These are phyloP conservation scores for Trametes pubescens DNA, from an alignment of 1,284 basidiomycete genomes.

Conservation along the genomic window DNA sequence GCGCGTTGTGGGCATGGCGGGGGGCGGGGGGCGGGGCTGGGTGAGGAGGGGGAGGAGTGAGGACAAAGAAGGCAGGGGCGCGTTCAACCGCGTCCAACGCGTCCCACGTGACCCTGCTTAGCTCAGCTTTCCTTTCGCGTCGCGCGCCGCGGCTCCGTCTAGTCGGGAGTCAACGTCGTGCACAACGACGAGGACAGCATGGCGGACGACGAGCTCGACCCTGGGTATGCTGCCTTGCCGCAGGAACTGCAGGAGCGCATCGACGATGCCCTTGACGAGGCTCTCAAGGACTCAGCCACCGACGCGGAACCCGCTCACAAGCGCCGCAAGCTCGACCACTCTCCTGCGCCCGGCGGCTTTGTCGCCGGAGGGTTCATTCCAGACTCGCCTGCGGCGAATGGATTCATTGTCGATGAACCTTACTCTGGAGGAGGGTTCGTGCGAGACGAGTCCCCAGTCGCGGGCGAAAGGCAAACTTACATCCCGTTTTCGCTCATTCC, in stretches of 20 bases:
- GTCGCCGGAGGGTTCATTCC: conserved; percentile 31
- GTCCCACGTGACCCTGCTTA: conserved; percentile 34
- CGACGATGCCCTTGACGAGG: conserved; percentile 40
- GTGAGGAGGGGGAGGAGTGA: conserved; percentile 22
- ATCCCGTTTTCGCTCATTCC: conserved; percentile 69
- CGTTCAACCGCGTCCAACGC: conserved; percentile 39
- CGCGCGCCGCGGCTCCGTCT: neutral
- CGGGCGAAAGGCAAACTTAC: conserved; percentile 25
- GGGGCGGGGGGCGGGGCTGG: neutral
- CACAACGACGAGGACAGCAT: conserved; percentile 7
- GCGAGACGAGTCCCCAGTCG: conserved; percentile 7
- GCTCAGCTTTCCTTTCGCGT: conserved; percentile 16
- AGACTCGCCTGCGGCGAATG: conserved; percentile 28
- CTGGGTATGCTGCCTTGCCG: conserved; percentile 36
- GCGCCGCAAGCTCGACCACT: conserved; percentile 29
- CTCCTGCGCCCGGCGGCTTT: conserved; percentile 30
- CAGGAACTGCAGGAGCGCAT: conserved; percentile 33
- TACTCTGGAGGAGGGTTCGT: conserved; percentile 16
- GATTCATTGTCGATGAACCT: conserved; percentile 29
- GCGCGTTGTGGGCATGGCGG: conserved; percentile 40
- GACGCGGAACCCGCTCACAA: conserved; percentile 29
- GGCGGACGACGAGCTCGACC: conserved; percentile 33
- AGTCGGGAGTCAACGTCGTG: neutral
- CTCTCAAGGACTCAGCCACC: neutral
- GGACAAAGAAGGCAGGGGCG: conserved; percentile 14